Evolutionary conservation across 2,329 filamentous ascomycete genomes (phyloP), one percentile per base, ranked within the genome.

Genomic region (Coleophoma eucalyptorum): DNA sequence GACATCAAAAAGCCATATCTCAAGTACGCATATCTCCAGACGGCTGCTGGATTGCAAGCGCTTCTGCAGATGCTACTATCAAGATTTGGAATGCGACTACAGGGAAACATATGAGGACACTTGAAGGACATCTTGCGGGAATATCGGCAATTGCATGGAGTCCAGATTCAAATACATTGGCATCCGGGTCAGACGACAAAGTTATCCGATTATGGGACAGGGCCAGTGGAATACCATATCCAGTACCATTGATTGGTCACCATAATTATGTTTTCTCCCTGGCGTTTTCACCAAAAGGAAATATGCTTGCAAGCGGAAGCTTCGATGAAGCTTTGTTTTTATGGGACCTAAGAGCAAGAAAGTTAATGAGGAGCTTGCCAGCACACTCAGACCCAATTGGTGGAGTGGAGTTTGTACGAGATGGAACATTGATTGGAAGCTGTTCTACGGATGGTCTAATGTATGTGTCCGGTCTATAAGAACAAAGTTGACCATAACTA

Each of bases 291-390:
- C 94, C 94, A 2, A 97, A 97, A 68, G 94, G 94, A 20, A 99
- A 99, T 65, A 96, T 97, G 65, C 80, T 99, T 33, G 94, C 92
- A 15, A 95, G 89, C 58, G 94, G 94, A 12, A 95, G 89, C 57
- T 97, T 97, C 70, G 94, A 99, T 60, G 94, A 99, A 73, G 94
- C 94, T 4, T 90, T 99, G 0, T 97, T 96, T 58, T 72, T 99
- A 5, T 99, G 94, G 94, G 94, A 99, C 68, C 89, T 97, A 13
- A 81, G 94, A 13, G 90, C 90, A 0, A 92, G 90, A 0, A 78
- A 87, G 19, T 76, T 94, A 33, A 96, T 99, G 91, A 82, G 91
- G 49, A 92, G 87, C 55, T 72, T 99, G 35, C 94, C 94, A 1
- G 94, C 94, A 2, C 94, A 99, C 64, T 96, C 90, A 26, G 94